phyloP scores from a whole-genome alignment of 768 basidiomycete species.

The Tricholoma hemisulphureum region DNA sequence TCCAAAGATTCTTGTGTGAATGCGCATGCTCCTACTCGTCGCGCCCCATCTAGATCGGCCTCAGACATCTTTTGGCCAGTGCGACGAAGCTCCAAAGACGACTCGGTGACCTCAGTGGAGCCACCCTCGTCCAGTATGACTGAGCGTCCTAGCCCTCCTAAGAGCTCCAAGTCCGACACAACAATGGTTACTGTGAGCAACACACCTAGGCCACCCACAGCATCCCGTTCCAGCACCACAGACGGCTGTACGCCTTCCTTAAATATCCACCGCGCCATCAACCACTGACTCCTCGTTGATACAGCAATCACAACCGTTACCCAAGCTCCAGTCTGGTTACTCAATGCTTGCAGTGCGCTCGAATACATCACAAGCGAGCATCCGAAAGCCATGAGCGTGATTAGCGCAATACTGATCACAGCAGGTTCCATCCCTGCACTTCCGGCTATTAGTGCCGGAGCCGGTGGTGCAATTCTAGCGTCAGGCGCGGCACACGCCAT shows the following conservation, averaged over 20 bases:
- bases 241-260: conserved; percentile 16
- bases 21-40: conserved; percentile 9
- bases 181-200: conserved; percentile 9
- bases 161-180: conserved; percentile 23
- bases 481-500: conserved; percentile 74
- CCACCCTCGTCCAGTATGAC: conserved; percentile 16
- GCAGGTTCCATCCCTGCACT: conserved; percentile 73
- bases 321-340: conserved; percentile 71
- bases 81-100: conserved; percentile 22
- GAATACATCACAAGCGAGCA: conserved; percentile 75
- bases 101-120: conserved; percentile 21
- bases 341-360: conserved; percentile 74
- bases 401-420: conserved; percentile 77
- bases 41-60: conserved; percentile 12
- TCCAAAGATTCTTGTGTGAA: conserved; percentile 23
- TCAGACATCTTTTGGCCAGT: conserved; percentile 25
- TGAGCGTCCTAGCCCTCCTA: conserved; percentile 29
- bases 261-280: background rate
- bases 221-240: conserved; percentile 13
- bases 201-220: conserved; percentile 10
- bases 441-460: conserved; percentile 65
- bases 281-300: conserved; percentile 6
- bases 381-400: conserved; percentile 68
- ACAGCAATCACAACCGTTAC: conserved; percentile 41
- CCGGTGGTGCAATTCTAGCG: conserved; percentile 71